Conservation (phyloP, 176 grass and related monocot genomes). For the Musa acuminata region DNA sequence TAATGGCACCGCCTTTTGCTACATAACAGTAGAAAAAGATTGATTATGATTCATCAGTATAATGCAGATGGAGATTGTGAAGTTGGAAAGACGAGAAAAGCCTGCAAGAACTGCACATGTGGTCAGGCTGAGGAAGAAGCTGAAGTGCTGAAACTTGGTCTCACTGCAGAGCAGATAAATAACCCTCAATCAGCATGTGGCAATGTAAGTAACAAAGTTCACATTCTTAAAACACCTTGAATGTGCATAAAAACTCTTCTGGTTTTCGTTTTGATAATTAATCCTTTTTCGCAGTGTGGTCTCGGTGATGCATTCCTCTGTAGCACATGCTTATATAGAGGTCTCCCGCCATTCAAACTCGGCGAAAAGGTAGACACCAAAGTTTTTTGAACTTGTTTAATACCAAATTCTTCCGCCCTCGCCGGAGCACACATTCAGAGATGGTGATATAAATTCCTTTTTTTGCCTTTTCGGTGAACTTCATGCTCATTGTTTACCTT, state of each 20-base stretch:
- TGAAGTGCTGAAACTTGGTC: conserved; percentile 77
- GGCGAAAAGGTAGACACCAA: conserved; percentile 61
- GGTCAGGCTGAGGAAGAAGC: conserved; percentile 74
- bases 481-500: neutral
- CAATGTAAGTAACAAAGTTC: conserved; percentile 42
- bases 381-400: neutral
- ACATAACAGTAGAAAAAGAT: neutral
- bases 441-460: no score
- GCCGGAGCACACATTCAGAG: no score
- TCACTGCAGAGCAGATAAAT: conserved; percentile 66
- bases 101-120: conserved; percentile 88
- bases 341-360: conserved; percentile 66
- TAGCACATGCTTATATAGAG: conserved; percentile 63
- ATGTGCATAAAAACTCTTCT: no score
- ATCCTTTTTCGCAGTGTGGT: conserved; percentile 48
- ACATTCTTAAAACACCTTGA: conserved; percentile 2
- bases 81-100: conserved; percentile 69
- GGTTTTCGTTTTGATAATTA: neutral
- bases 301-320: conserved; percentile 82
- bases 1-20: neutral
- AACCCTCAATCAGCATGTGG: conserved; percentile 92
- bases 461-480: no score
- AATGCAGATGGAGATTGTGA: conserved; percentile 69
- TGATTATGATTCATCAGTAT: neutral
- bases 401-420: no score